These are phyloP conservation scores for Austroboletus eburneus DNA, from an alignment of 768 basidiomycete genomes.

Conservation along the genomic window DNA sequence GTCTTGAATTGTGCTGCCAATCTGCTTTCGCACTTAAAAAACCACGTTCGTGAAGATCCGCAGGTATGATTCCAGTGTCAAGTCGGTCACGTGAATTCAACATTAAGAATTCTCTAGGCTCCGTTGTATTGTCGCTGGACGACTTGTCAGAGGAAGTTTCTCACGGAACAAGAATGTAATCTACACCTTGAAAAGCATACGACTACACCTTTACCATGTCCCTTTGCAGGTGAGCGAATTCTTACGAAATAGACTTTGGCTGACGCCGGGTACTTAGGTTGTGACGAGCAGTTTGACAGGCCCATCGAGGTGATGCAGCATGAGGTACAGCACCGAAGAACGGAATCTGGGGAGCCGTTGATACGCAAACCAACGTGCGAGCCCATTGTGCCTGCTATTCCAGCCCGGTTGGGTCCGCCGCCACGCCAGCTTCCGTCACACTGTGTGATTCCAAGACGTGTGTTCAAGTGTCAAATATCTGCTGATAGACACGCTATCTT, in stretches of 20 bases:
- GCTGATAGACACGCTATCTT: conserved; percentile 47
- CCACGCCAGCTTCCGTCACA: conserved; percentile 50
- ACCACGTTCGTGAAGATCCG: conserved; percentile 32
- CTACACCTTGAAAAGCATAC: conserved; percentile 53
- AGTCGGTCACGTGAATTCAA: conserved; percentile 5
- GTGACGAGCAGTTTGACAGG: conserved; percentile 45
- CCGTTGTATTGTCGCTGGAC: conserved; percentile 53
- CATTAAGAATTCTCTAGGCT: conserved; percentile 22
- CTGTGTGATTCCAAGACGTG: conserved; percentile 41
- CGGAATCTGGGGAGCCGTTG: conserved; percentile 9
- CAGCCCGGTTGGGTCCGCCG: conserved; percentile 32
- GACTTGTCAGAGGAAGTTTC: conserved; percentile 45
- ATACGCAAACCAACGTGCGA: conserved; percentile 28
- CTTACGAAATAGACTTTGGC: neutral
- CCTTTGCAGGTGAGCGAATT: conserved; percentile 39
- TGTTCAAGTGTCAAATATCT: conserved; percentile 45
- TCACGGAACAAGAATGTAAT: conserved; percentile 32
- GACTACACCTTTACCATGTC: conserved; percentile 27
- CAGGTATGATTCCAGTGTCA: conserved; percentile 21
- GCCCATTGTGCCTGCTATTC: conserved; percentile 31
- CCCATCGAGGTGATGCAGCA: conserved; percentile 50
- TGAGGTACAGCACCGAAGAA: conserved; percentile 35
- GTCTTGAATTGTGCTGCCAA: conserved; percentile 50
- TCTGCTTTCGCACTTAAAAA: conserved; percentile 47
- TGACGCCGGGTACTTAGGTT: conserved; percentile 40